Evolutionary conservation across 768 basidiomycete genomes (phyloP), one percentile per base, ranked within the genome.

Genomic region (Panaeolus cyanescens): DNA sequence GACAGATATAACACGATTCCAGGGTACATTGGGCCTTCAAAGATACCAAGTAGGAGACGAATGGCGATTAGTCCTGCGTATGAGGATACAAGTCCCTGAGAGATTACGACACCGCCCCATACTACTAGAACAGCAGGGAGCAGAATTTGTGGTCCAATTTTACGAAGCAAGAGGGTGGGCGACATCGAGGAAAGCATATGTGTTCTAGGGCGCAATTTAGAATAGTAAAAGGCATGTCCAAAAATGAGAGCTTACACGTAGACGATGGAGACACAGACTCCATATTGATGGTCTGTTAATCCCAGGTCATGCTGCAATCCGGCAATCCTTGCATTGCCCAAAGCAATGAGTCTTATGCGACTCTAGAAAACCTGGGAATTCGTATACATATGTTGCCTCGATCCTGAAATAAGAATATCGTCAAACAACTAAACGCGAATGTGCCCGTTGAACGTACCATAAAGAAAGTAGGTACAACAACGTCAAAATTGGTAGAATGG

Each of bases 51-150:
- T 60, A 86, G 76, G 56, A 83, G 78, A 22, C 87, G 72, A 56
- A 79, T 82, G 4, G 75, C 77, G 20, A 86, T 70, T n/a, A 88
- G 75, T 2, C 85, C 82, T 9, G 71, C 72, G 64, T 82, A 82
- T 5, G 72, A 77, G 5, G 70, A 71, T 28, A 87, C 79, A 15
- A 82, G 63, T 1, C 84, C 83, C 81, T 85, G 83, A 34, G 79
- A 71, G 9, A 80, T 74, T 31, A 79, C 74, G 15, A 81, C 76
- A 6, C 83, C 54, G 20, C 85, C 85, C 85, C 85, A 87, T 4
- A 75, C 50, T 2, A 76, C 77, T 30, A 85, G 73, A 63, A 85
- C 73, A 1, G 77, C 62, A 0, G 85, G 85, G 60, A 86, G 77
- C 59, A 83, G 70, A 28, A 77, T 63, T 34, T 80, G 75, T 0